These are phyloP conservation scores for Suillus hirtellus DNA, from an alignment of 768 basidiomycete genomes.

Conservation along the genomic window DNA sequence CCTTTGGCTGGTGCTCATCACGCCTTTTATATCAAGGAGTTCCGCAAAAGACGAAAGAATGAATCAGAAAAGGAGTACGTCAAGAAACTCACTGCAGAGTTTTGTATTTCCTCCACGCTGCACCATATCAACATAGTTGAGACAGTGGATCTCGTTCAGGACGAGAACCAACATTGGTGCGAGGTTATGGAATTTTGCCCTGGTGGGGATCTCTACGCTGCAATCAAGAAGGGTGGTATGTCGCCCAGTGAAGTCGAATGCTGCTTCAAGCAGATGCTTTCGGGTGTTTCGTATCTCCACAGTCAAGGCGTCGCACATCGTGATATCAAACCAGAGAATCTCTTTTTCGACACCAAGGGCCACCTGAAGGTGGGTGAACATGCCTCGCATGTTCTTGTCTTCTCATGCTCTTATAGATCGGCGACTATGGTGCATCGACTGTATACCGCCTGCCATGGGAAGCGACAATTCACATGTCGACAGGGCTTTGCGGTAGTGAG, in stretches of 20 bases:
- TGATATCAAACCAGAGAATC: constrained; percentile 97
- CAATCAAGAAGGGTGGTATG: constrained; percentile 97
- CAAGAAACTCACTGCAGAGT: constrained; percentile 99
- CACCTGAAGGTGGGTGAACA: constrained; percentile 78
- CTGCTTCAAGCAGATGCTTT: constrained; percentile 95
- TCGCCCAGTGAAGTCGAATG: constrained; percentile 91
- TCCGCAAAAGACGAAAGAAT: constrained; percentile 96
- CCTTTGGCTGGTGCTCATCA: background rate
- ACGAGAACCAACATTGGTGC: constrained; percentile 95
- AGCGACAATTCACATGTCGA: constrained; percentile 93
- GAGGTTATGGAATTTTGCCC: constrained; percentile 99
- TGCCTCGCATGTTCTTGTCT: background rate
- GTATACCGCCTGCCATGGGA: constrained; percentile 99
- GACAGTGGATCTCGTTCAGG: constrained; percentile 99
- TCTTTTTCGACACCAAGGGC: constrained; percentile 90
- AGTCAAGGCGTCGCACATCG: constrained; percentile 97
- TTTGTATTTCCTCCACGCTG: constrained; percentile 95
- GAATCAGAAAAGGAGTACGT: constrained; percentile 99
- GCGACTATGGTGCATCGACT: constrained; percentile 98
- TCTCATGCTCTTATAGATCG: constrained; percentile 60
- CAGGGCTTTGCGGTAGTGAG: constrained; percentile 95
- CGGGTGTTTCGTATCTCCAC: constrained; percentile 88
- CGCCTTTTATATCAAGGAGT: constrained; percentile 62
- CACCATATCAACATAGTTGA: constrained; percentile 96
- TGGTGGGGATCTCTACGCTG: constrained; percentile 96